Conservation (phyloP, 139 green algal genomes). For the Picochlorum costavermella region DNA sequence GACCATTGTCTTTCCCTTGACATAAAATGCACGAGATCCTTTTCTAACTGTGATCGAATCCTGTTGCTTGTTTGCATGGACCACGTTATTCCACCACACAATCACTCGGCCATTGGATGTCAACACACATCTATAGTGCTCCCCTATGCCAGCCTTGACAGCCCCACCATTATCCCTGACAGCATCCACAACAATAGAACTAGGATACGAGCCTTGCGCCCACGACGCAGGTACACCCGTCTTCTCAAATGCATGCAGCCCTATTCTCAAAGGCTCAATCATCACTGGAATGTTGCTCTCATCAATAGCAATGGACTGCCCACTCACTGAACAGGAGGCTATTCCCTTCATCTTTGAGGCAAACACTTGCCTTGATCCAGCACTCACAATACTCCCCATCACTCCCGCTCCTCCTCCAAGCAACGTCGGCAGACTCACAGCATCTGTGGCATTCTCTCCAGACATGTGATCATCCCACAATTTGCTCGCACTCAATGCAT, state of each 20-base stretch:
- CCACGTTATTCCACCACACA: constrained; percentile 35
- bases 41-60: background rate
- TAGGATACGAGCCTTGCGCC: background rate
- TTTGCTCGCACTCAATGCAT: background rate
- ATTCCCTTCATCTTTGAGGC: background rate
- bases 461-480: constrained; percentile 3
- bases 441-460: background rate
- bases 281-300: background rate
- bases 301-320: background rate
- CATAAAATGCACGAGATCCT: background rate
- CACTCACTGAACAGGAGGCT: background rate
- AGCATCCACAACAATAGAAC: background rate
- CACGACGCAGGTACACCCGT: background rate
- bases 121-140: constrained; percentile 46
- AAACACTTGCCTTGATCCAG: background rate
- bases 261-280: background rate
- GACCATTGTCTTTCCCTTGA: background rate
- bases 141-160: constrained; percentile 36
- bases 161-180: constrained; percentile 46
- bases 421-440: background rate
- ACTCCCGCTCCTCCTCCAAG: background rate
- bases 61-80: background rate
- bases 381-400: background rate
- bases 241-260: background rate
- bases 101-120: constrained; percentile 42